These are phyloP conservation scores for Cryptococcus sp. DNA, from an alignment of 1,284 basidiomycete species.

Conservation along the genomic window DNA sequence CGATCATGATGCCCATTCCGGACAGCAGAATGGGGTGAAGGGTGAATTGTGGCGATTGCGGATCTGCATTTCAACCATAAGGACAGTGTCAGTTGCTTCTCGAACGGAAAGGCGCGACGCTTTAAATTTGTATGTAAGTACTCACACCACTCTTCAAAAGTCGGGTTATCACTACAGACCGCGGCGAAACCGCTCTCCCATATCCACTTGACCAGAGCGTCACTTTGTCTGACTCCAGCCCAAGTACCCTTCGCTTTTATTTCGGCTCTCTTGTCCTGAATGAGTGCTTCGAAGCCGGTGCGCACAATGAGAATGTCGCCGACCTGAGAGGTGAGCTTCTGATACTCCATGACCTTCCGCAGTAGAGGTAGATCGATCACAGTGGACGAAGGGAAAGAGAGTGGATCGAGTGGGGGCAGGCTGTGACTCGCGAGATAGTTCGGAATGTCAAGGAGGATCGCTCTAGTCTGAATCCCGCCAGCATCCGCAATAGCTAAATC, in stretches of 20 bases:
- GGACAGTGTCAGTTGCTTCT: neutral
- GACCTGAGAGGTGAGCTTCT: constrained; percentile 9
- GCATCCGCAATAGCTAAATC: constrained; percentile 11
- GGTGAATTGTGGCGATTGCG: neutral
- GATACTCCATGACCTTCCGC: constrained; percentile 20
- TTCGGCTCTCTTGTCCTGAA: constrained; percentile 3
- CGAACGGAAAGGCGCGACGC: neutral
- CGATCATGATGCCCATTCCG: constrained; percentile 24
- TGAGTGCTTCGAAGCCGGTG: constrained; percentile 16
- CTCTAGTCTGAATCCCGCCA: constrained; percentile 19
- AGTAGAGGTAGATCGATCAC: constrained; percentile 14
- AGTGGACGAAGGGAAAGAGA: constrained; percentile 7
- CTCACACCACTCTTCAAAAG: constrained; percentile 24
- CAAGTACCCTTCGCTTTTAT: constrained; percentile 1
- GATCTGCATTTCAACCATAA: neutral
- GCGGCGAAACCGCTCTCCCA: constrained; percentile 24
- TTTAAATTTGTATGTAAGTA: neutral
- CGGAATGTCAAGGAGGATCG: constrained; percentile 20
- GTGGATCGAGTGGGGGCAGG: constrained; percentile 5
- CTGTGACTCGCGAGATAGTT: constrained; percentile 16
- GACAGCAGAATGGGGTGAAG: constrained; percentile 20
- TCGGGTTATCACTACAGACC: constrained; percentile 21
- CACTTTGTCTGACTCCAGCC: constrained; percentile 13
- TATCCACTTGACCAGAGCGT: constrained; percentile 18
- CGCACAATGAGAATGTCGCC: constrained; percentile 21